Evolutionary conservation across 192 early-diverging fungal species (phyloP).

Genomic region (Coemansia sp.): DNA sequence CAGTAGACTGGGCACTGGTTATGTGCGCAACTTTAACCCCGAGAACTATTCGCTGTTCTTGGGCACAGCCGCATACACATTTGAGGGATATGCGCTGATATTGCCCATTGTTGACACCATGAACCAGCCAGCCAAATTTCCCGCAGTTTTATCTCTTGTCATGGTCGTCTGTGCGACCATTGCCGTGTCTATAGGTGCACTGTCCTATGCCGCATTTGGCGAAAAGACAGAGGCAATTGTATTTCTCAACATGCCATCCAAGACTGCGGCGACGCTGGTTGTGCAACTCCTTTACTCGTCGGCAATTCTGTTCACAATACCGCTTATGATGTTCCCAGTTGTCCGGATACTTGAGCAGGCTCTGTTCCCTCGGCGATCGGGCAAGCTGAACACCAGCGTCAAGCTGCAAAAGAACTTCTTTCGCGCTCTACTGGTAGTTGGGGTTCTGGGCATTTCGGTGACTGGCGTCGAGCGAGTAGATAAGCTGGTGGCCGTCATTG

Average conservation of each 20-base stretch:
- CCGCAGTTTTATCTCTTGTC: constrained; percentile 67
- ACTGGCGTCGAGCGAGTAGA: constrained; percentile 70
- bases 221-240: constrained; percentile 79
- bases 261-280: constrained; percentile 57
- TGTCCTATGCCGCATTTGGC: constrained; percentile 86
- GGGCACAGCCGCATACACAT: constrained; percentile 90
- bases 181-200: constrained; percentile 73
- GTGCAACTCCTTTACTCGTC: constrained; percentile 86
- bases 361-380: constrained; percentile 68
- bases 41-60: constrained; percentile 81
- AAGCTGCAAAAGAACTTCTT: constrained; percentile 83
- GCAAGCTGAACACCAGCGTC: constrained; percentile 69
- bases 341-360: constrained; percentile 84
- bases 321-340: constrained; percentile 86
- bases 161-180: constrained; percentile 74
- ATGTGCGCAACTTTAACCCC: constrained; percentile 69
- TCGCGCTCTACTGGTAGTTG: constrained; percentile 60
- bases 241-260: constrained; percentile 78
- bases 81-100: constrained; percentile 82
- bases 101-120: constrained; percentile 71
- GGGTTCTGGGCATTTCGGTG: constrained; percentile 69
- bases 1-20: constrained; percentile 56
- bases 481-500: constrained; percentile 76
- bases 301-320: constrained; percentile 87
- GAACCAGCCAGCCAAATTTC: constrained; percentile 82